Base-by-base conservation (phyloP, 2,329 filamentous ascomycete genomes). In the Fusarium sp. region DNA sequence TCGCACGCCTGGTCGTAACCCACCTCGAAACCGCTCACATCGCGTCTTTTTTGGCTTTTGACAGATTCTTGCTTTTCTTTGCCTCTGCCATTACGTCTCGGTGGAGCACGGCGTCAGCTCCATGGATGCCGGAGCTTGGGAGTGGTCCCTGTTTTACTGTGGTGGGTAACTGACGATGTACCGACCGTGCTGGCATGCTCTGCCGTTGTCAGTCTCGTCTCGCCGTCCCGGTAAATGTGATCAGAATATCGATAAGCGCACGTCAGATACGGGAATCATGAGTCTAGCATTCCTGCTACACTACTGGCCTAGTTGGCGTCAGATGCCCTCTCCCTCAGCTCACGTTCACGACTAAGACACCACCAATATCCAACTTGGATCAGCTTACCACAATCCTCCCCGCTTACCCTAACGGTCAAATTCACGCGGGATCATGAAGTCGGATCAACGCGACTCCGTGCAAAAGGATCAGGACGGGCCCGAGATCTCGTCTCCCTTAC, bases 41-140 rank as follows among this genome's bases (percentile, higher is more conserved):
- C 31, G 28, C n/a, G n/a, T 23, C 31, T 37, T 10, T 37, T 37
- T 27, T 2, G 16, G 11, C 18, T 23, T 23, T 37, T 37, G 31
- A 37, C 10, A 11, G 10, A 13, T 50, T 50, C 34, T 37, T 11
- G 12, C 4, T 9, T 18, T 18, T 15, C 36, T 13, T 23, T 23
- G 18, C 18, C 18, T 23, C 18, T 15, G n/a, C 40, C 41, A 48
- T 39, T 40, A 40, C 54, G 54, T 48, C 54, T 50, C 44, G 3
- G 55, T 58, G 55, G 55, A 41, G 55, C 18, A 15, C 3, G 7
- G 7, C 55, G 43, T 57, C 54, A 56, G 41, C 52, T 55, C 18
- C 50, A 31, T 40, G 15, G 34, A 9, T 31, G 37, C 30, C 18
- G 34, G 37, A 40, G 37, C 37, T 40, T 40, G 37, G 12, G 11